phyloP scores from a whole-genome alignment of 2,329 filamentous ascomycete genomes.

The Aspergillus sp. region DNA sequence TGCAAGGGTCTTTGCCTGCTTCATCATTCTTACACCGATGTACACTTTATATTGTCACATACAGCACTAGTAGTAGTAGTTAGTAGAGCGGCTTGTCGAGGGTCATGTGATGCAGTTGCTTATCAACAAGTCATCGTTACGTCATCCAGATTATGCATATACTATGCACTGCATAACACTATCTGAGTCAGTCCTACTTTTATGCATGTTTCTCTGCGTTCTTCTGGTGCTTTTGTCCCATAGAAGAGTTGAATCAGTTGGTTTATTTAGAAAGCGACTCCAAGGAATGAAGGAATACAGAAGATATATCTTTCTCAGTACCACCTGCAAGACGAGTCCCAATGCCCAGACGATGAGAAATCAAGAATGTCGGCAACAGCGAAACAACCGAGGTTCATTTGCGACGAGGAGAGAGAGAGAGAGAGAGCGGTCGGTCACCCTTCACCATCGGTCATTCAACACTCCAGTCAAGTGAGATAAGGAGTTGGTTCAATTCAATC shows the following conservation, averaged over 20 bases:
- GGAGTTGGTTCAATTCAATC: neutral
- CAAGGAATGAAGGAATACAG: neutral
- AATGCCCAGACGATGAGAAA: neutral
- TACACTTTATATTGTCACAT: too few species aligned
- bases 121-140: neutral
- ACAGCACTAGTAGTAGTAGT: too few species aligned
- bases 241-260: too few species aligned
- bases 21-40: too few species aligned
- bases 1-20: too few species aligned
- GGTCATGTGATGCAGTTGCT: neutral
- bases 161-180: neutral
- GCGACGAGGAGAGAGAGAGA: neutral
- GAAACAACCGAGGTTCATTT: slow-evolving; percentile 5
- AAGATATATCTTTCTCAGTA: neutral
- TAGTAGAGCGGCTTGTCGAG: too few species aligned
- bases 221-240: too few species aligned
- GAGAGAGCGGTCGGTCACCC: neutral
- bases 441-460: neutral
- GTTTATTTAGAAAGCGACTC: too few species aligned
- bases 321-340: neutral
- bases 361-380: neutral
- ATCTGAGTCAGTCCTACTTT: neutral
- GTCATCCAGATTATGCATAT: neutral
- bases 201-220: neutral
- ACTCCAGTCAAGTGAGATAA: neutral